Conservation (phyloP, 805 yeast species). For the Hyphopichia homilentoma region DNA sequence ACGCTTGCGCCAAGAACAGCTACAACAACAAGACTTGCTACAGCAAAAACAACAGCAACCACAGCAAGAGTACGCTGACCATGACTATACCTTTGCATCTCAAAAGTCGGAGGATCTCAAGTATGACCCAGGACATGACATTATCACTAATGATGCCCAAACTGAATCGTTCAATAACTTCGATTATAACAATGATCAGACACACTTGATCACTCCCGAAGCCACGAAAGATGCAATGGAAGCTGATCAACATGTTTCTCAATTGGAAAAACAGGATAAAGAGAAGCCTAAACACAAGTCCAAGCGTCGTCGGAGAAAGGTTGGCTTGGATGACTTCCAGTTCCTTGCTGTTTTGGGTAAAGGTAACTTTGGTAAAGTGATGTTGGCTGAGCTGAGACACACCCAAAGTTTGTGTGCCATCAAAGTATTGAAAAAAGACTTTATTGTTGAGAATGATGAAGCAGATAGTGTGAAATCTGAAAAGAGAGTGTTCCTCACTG, state of each 20-base stretch:
- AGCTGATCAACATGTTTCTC: slow-evolving; percentile 3
- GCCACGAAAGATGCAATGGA: not conserved
- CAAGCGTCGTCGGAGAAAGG: slow-evolving; percentile 54
- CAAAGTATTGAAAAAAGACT: slow-evolving; percentile 93
- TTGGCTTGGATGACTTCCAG: slow-evolving; percentile 93
- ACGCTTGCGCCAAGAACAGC: not conserved
- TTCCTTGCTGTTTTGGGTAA: slow-evolving; percentile 94
- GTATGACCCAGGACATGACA: too few species aligned
- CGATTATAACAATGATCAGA: slow-evolving; percentile 2
- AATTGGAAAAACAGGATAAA: slow-evolving; percentile 2
- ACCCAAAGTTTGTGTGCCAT: slow-evolving; percentile 85
- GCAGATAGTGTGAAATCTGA: slow-evolving; percentile 94
- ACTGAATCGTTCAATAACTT: slow-evolving; percentile 15
- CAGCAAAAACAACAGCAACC: slow-evolving; percentile 10
- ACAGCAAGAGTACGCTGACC: slow-evolving; percentile 5
- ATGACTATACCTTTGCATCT: slow-evolving; percentile 21
- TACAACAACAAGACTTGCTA: not conserved
- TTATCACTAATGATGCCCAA: slow-evolving; percentile 15
- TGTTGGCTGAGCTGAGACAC: slow-evolving; percentile 91
- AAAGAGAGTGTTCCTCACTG: slow-evolving; percentile 82
- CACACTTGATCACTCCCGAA: not conserved
- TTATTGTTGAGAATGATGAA: slow-evolving; percentile 92
- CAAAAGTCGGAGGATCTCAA: slow-evolving; percentile 17
- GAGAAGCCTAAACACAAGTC: slow-evolving; percentile 13
- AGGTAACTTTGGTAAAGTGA: slow-evolving; percentile 98